Evolutionary conservation across 2,329 filamentous ascomycete genomes (phyloP), one percentile per base, ranked within the genome.

Genomic region (Intubia oerlemansii): DNA sequence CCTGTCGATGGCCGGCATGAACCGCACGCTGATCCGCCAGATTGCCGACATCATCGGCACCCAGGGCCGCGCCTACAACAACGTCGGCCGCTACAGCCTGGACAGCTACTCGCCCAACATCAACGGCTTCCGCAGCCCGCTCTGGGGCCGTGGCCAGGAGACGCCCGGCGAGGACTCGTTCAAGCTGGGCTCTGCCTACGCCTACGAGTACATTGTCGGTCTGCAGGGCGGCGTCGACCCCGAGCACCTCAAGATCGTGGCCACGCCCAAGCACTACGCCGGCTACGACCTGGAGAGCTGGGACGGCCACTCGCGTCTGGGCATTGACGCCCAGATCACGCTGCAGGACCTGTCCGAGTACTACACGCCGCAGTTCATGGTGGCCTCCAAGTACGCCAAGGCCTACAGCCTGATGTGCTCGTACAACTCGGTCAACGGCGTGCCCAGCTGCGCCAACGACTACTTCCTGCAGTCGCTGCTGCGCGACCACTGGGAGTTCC

Each of bases 81-180:
- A n/a, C n/a, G n/a, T n/a, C n/a, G n/a, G n/a, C n/a, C n/a, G n/a
- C n/a, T n/a, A n/a, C 5, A 44, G 44, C 1, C 43, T 66, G 5
- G 56, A 70, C 41, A 68, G 54, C 39, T 73, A 65, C 60, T 67
- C 70, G 0, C 70, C 71, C 0, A 74, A 75, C 39, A 68, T 75
- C 43, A 75, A 73, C 38, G 56, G 62, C 0, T 74, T 62, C 48
- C 59, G 59, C 24, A 66, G 71, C 40, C 66, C 68, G 0, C 49
- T 68, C 13, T 69, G 66, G 66, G 66, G 66, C 2, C 52, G 66
- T 5, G 66, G 34, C 10, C 5, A 12, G 34, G 36, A 48, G 30
- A 43, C 42, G 1, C 42, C 44, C 1, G 41, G 44, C 4, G 42
- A 46, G 29, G 43, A 45, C 22, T 14, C 27, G 5, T 37, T 35